Conservation (phyloP, 805 yeast genomes). For the Ogataea pignaliae region DNA sequence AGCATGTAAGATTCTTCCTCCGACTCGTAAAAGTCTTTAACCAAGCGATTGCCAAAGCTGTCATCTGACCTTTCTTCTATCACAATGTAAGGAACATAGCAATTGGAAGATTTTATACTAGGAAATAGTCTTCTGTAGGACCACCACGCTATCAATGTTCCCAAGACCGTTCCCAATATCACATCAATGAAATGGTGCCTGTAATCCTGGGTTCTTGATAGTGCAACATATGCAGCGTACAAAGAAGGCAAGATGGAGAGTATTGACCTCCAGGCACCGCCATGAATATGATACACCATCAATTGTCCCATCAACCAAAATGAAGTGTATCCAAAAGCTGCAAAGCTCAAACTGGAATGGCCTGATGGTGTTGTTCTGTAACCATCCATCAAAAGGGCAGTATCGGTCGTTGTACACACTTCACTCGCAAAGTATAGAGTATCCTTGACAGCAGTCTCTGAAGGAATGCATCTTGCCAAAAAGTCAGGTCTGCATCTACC, state of each 20-base stretch:
- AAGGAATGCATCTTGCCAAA: conserved; percentile 77
- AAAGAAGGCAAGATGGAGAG: conserved; percentile 52
- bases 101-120: conserved; percentile 22
- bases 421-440: conserved; percentile 56
- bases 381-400: conserved; percentile 51
- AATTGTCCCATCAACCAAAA: conserved; percentile 70
- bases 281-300: conserved; percentile 30
- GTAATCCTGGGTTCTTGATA: conserved; percentile 86
- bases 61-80: conserved; percentile 10
- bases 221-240: conserved; percentile 72
- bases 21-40: background rate
- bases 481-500: conserved; percentile 94
- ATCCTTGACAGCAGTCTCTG: conserved; percentile 49
- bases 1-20: background rate
- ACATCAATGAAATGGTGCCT: conserved; percentile 92
- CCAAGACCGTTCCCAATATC: conserved; percentile 65
- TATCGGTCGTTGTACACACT: conserved; percentile 51
- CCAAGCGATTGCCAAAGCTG: background rate
- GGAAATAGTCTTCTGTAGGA: conserved; percentile 55
- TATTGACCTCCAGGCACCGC: conserved; percentile 61
- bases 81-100: conserved; percentile 37
- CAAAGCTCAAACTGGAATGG: conserved; percentile 67
- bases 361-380: conserved; percentile 83
- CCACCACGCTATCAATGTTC: conserved; percentile 55
- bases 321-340: conserved; percentile 60